Evolutionary conservation across 768 basidiomycete genomes (phyloP), one percentile per base, ranked within the genome.

Genomic region (Crepidotus variabilis): DNA sequence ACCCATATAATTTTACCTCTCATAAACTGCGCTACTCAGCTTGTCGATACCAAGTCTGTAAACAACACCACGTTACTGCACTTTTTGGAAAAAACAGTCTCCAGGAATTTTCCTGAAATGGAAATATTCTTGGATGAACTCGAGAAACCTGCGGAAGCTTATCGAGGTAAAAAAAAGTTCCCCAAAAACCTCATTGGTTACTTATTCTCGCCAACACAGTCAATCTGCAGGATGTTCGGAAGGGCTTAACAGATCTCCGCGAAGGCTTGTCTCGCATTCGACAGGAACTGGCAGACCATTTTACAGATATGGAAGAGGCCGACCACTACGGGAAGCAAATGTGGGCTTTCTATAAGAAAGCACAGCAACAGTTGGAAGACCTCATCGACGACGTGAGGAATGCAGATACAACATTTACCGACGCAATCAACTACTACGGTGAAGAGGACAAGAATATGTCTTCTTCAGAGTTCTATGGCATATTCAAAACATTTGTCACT

Each of bases 1-100:
- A 23, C n/a, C 23, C 2, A 8, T 21, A 46, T 28, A 21, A 46
- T 24, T 33, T 39, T 10, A 9, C n/a, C 18, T 47, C 10, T 52
- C 13, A 10, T 48, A 28, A 9, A n/a, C 18, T 21, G 24, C n/a
- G 46, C 18, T 54, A 46, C 57, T 23, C 36, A 96, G 94, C 79
- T 99, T 52, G 96, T 97, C 36, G 97, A 99, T 67, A 99, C 96
- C 4, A 99, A 99, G 72, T 96, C 94, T 4, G 83, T 92, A 45
- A 89, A 94, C 66, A 96, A 95, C 57, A 93, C 91, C 11, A 99
- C 95, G 0, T 78, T 98, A 35, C 79, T 99, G 1, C 95, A 98
- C 71, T 98, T 98, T 78, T 71, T 98, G 49, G 95, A 97, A 67
- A 79, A 88, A 54, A 95, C 92, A 0, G 85, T 98, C 8, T 77